Conservation (phyloP, 345 rosid species). For the Ricinus communis region DNA sequence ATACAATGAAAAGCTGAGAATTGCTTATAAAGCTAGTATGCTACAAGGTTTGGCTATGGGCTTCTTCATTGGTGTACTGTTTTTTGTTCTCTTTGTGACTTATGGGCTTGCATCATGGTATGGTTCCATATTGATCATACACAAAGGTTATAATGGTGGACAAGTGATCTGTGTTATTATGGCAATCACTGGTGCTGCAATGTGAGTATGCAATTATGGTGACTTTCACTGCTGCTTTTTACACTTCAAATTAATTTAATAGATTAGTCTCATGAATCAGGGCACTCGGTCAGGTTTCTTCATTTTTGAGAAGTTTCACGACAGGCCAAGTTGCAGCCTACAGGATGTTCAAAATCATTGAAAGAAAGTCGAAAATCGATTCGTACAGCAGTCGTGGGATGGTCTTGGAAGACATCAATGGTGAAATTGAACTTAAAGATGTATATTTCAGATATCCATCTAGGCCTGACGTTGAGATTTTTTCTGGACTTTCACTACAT, state of each 20-base stretch:
- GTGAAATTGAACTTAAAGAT: constrained; percentile 58
- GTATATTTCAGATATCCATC: constrained; percentile 68
- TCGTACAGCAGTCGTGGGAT: constrained; percentile 45
- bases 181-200: constrained; percentile 59
- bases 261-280: constrained; percentile 22
- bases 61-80: constrained; percentile 52
- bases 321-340: constrained; percentile 68
- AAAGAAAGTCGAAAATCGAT: constrained; percentile 52
- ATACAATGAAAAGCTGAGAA: constrained; percentile 52
- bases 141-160: constrained; percentile 73
- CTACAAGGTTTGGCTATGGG: constrained; percentile 76
- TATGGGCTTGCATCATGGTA: constrained; percentile 75
- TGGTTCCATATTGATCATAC: constrained; percentile 61
- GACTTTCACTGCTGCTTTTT: too few species aligned
- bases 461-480: constrained; percentile 63
- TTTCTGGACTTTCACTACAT: constrained; percentile 54
- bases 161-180: constrained; percentile 61
- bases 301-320: constrained; percentile 57
- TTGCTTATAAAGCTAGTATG: constrained; percentile 52
- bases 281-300: constrained; percentile 65
- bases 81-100: constrained; percentile 42
- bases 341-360: constrained; percentile 69
- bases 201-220: not conserved
- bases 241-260: too few species aligned
- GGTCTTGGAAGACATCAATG: constrained; percentile 44